phyloP scores from a whole-genome alignment of 768 basidiomycete species.

The Leccinellum rugosiceps region DNA sequence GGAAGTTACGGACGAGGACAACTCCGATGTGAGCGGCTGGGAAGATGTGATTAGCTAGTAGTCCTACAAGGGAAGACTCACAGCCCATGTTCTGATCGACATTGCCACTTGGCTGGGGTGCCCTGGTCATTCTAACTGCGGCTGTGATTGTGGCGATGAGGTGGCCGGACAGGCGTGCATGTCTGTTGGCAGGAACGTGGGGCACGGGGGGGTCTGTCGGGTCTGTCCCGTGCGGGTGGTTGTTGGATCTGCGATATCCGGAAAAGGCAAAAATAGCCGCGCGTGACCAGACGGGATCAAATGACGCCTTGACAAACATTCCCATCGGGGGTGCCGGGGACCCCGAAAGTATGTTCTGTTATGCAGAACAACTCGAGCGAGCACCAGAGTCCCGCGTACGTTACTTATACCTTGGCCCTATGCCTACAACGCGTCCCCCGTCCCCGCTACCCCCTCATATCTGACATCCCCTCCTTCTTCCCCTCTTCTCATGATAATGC shows the following conservation, averaged over 20 bases:
- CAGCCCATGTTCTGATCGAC: not conserved
- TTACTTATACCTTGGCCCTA: slow-evolving; percentile 33
- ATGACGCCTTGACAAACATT: slow-evolving; percentile 17
- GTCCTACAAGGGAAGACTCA: not conserved
- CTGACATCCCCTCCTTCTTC: not conserved
- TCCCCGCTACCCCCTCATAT: slow-evolving; percentile 6
- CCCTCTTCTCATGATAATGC: slow-evolving; percentile 18
- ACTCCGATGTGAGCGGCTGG: slow-evolving; percentile 20
- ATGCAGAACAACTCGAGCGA: slow-evolving; percentile 1
- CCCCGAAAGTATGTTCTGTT: slow-evolving; percentile 15
- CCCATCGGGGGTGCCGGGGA: slow-evolving; percentile 26
- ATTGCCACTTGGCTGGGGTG: not conserved
- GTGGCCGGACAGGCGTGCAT: not conserved
- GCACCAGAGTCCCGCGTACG: slow-evolving; percentile 14
- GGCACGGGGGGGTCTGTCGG: not conserved
- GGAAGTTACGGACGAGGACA: too few relatives aligned
- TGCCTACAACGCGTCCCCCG: slow-evolving; percentile 20
- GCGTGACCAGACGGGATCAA: slow-evolving; percentile 25
- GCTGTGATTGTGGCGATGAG: slow-evolving; percentile 8
- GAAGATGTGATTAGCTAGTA: not conserved
- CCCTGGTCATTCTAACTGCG: not conserved
- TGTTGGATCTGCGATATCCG: slow-evolving; percentile 20
- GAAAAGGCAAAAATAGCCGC: slow-evolving; percentile 17
- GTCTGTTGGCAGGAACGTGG: not conserved
- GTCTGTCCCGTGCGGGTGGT: not conserved